These are phyloP conservation scores for Carallia pectinifolia DNA, from an alignment of 345 rosid genomes.

Conservation along the genomic window DNA sequence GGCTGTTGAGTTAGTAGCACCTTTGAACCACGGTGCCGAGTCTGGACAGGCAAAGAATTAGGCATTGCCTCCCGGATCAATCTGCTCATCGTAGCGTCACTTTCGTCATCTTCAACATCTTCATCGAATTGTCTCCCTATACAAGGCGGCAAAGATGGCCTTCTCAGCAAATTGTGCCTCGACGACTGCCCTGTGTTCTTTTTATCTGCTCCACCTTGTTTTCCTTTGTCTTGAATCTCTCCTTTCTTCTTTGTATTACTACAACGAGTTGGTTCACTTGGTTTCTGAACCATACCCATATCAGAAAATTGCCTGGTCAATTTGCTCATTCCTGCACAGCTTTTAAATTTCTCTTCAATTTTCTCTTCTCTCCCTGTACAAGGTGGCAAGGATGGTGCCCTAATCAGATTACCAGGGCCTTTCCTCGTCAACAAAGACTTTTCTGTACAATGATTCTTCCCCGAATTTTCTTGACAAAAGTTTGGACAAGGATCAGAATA, in stretches of 20 bases:
- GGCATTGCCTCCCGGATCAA: slow-evolving; percentile 58
- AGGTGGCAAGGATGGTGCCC: slow-evolving; percentile 26
- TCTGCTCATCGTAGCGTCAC: slow-evolving; percentile 51
- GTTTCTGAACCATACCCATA: slow-evolving; percentile 30
- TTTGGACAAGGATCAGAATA: slow-evolving; percentile 61
- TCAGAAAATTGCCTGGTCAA: slow-evolving; percentile 48
- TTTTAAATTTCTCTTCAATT: slow-evolving; percentile 20
- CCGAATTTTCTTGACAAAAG: slow-evolving; percentile 26
- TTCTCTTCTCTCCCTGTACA: slow-evolving; percentile 24
- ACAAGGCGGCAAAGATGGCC: slow-evolving; percentile 50
- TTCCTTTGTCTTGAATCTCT: slow-evolving; percentile 14
- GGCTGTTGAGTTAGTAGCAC: slow-evolving; percentile 19
- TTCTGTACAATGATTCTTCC: slow-evolving; percentile 16
- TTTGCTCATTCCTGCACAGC: slow-evolving; percentile 18
- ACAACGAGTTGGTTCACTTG: not conserved
- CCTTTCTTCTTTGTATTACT: slow-evolving; percentile 9
- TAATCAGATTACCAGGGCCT: not conserved
- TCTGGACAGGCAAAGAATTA: slow-evolving; percentile 22
- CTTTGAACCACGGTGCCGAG: slow-evolving; percentile 29
- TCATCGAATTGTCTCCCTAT: slow-evolving; percentile 22
- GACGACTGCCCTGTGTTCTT: not conserved
- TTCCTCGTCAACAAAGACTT: slow-evolving; percentile 12
- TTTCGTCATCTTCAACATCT: slow-evolving; percentile 36
- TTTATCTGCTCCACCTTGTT: slow-evolving; percentile 13
- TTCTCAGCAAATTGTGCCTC: slow-evolving; percentile 31